Evolutionary conservation across 2,329 filamentous ascomycete species (phyloP).

Genomic region (Alternaria longipes): DNA sequence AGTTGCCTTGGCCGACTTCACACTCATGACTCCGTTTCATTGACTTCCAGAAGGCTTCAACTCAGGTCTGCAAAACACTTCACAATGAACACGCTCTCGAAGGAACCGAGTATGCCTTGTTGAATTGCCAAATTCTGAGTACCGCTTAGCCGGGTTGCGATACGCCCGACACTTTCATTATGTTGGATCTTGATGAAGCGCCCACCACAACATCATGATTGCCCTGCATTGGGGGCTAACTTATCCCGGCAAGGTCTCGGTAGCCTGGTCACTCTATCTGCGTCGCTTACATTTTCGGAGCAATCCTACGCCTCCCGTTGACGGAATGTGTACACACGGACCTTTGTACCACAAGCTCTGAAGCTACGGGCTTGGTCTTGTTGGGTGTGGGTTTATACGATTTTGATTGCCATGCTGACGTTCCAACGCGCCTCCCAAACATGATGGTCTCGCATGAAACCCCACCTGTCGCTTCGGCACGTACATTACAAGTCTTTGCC

Average conservation of each 20-base stretch:
- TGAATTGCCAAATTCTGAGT: not conserved
- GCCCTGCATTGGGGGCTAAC: slow-evolving; percentile 17
- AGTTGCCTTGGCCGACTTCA: not conserved
- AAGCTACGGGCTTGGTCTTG: slow-evolving; percentile 15
- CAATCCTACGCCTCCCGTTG: slow-evolving; percentile 10
- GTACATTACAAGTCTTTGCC: not conserved
- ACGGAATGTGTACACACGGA: not conserved
- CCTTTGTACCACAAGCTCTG: not conserved
- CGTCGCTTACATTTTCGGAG: slow-evolving; percentile 14
- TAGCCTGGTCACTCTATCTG: slow-evolving; percentile 1
- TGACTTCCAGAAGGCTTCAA: not conserved
- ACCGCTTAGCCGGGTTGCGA: not conserved
- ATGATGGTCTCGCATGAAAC: not conserved
- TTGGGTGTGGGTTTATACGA: slow-evolving; percentile 1
- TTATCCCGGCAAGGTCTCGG: slow-evolving; percentile 2
- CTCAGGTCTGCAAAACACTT: not conserved
- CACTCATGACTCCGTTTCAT: not conserved
- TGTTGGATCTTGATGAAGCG: slow-evolving; percentile 8
- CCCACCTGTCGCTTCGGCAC: not conserved
- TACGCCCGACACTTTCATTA: not conserved
- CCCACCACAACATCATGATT: slow-evolving; percentile 9
- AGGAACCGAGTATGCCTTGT: not conserved
- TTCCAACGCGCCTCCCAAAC: not conserved
- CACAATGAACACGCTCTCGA: not conserved
- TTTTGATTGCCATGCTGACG: slow-evolving; percentile 4